These are phyloP conservation scores for Chaetomium cochliodes DNA, from an alignment of 495 filamentous ascomycete genomes.

Conservation along the genomic window DNA sequence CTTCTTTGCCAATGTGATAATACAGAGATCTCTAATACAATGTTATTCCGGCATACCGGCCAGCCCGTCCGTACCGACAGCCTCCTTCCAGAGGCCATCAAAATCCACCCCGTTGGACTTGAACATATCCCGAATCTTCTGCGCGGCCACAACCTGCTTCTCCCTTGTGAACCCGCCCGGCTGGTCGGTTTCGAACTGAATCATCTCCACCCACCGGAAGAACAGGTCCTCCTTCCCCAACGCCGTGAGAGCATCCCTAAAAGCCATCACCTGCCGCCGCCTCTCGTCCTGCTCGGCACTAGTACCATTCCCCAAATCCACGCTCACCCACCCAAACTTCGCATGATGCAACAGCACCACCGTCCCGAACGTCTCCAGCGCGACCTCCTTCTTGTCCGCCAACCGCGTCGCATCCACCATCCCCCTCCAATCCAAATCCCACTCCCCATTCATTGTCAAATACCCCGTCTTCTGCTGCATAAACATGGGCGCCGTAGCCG, in stretches of 20 bases:
- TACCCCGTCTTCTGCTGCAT: conserved; percentile 73
- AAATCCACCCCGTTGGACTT: conserved; percentile 69
- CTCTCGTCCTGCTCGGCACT: conserved; percentile 53
- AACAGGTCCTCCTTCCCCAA: conserved; percentile 82
- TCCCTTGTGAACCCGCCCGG: conserved; percentile 72
- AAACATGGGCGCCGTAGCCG: conserved; percentile 60
- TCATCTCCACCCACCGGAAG: conserved; percentile 79
- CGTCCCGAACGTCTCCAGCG: conserved; percentile 59
- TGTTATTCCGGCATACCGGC: conserved; percentile 24
- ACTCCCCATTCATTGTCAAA: conserved; percentile 71
- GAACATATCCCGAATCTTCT: conserved; percentile 65
- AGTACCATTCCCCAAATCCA: conserved; percentile 52
- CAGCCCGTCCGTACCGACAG: conserved; percentile 61
- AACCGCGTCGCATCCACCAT: conserved; percentile 69
- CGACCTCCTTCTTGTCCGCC: conserved; percentile 57
- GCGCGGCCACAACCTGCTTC: conserved; percentile 61
- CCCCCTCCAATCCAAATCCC: conserved; percentile 74
- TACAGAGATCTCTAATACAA: background rate
- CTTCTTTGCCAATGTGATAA: background rate
- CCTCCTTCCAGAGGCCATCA: conserved; percentile 67
- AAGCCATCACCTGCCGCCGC: conserved; percentile 63
- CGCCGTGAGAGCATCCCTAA: conserved; percentile 65
- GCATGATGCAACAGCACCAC: conserved; percentile 65
- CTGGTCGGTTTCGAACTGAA: conserved; percentile 75
- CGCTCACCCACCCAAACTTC: conserved; percentile 63